Evolutionary conservation across 441 rosid genomes (phyloP), one percentile per base, ranked within the genome.

Genomic region (Pelargonium australe): DNA sequence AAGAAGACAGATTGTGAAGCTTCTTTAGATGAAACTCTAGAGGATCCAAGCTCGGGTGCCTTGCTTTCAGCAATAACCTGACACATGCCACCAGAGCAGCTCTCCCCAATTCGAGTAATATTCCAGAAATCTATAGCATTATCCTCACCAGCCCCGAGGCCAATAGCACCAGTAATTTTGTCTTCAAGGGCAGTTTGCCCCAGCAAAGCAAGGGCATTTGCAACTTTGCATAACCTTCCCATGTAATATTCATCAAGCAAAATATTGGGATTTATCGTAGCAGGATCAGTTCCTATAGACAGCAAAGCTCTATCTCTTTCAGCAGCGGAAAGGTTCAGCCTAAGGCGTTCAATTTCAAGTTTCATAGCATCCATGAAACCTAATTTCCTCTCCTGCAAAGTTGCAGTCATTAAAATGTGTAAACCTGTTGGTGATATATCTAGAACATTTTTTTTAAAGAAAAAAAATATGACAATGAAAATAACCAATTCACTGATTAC

Each of bases 271-370:
- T 95, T 95, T 77, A 95, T 79, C 40, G 90, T 83, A 72, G 97
- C 97, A 67, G 97, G 97, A 89, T 95, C 99, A 70, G 76, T 86
- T 82, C 97, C 97, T 75, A 90, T 51, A 63, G 95, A 86, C 79
- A 95, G 74, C 41, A 95, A 70, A 76, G 96, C 91, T 85, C 94
- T 95, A 84, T 95, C 97, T 85, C 99, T 88, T 80, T 90, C 97
- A 69, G 97, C 99, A 70, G 97, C 94, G 67, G 99, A 91, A 68
- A 91, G 84, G 89, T 91, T 86, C 78, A 90, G 82, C 68, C 49
- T 84, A 40, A 95, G 86, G 45, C 99, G 88, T 75, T 91, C 91
- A 79, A 95, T 89, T 85, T 95, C 99, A 69, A 95, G 91, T 82
- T 87, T 87, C 91, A 89, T 80, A 76, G 97, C 89, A 77, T 91